phyloP scores from a whole-genome alignment of 1,284 basidiomycete species.

The Melampsora larici-populina region DNA sequence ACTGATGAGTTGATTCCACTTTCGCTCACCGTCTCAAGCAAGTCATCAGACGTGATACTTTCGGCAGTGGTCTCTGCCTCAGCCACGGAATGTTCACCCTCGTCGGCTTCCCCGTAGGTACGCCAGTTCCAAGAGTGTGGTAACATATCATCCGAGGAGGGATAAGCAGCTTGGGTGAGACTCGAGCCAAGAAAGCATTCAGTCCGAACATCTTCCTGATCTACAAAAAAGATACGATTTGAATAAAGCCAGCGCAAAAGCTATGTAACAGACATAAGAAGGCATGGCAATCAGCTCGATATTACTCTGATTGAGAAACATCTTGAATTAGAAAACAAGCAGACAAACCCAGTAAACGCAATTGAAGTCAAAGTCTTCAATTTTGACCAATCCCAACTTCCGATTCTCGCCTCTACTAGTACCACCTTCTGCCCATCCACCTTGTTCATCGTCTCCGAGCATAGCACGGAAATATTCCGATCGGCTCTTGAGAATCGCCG shows the following conservation, averaged over 20 bases:
- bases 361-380: constrained; percentile 76
- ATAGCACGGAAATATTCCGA: constrained; percentile 78
- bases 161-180: not conserved
- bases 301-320: constrained; percentile 45
- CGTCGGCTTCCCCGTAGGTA: not conserved
- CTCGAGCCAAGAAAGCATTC: constrained; percentile 9
- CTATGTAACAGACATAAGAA: not conserved
- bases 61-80: not conserved
- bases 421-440: constrained; percentile 64
- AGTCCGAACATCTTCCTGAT: constrained; percentile 31
- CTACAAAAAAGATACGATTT: constrained; percentile 41
- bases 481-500: constrained; percentile 67
- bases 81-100: no score
- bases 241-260: constrained; percentile 28
- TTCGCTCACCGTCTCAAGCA: not conserved
- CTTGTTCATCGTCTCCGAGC: constrained; percentile 59
- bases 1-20: not conserved
- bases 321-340: constrained; percentile 70
- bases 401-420: not conserved
- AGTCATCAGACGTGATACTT: not conserved
- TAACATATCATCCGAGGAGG: not conserved
- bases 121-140: not conserved
- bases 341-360: constrained; percentile 79
- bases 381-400: constrained; percentile 57
- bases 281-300: not conserved